Base-by-base conservation (phyloP, 1,284 basidiomycete genomes). In the Irpex sp. region DNA sequence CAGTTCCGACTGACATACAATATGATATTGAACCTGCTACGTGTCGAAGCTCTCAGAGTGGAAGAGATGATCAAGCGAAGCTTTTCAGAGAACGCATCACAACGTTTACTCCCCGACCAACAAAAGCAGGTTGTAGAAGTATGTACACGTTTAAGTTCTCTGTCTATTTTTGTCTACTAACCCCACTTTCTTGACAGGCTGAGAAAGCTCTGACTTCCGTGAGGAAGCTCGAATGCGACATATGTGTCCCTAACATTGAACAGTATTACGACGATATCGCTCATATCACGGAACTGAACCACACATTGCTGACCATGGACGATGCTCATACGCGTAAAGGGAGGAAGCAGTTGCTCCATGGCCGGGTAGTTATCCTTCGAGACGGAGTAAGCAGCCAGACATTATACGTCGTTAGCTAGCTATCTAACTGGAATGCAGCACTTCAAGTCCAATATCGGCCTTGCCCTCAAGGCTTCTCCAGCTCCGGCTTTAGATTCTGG, bases 31-130 rank as follows among this genome's bases (percentile, higher is more conserved):
- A 99, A 99, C 73, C 78, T 99, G 50, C 83, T 99, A 15, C 89
- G 97, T 35, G 97, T 99, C 6, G 97, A 99, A 73, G 95, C 97
- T 1, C 82, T 99, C 39, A 86, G 90, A 66, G 97, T 99, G 6
- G 97, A 99, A 72, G 97, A 99, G 75, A 99, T 99, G 97, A 99
- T 99, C 76, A 99, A 99, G 77, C 85, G 97, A 43, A 96, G 94
- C 72, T 99, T 99, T 77, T 98, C 97, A 3, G 97, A 99, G 78
- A 99, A 99, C 71, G 90, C 95, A 0, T 92, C 96, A 0, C 97
- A 99, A 72, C 85, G 90, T 59, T 79, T 98, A 60, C 80, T 98
- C 19, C 97, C 97, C 0, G 94, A 98, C 62, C 94, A 98, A 68
- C 94, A 98, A 76, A 87, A 89, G 72, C 87, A 92, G 74, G 91